phyloP scores from a whole-genome alignment of 179 eudicot genomes.

The Spergularia azorica region DNA sequence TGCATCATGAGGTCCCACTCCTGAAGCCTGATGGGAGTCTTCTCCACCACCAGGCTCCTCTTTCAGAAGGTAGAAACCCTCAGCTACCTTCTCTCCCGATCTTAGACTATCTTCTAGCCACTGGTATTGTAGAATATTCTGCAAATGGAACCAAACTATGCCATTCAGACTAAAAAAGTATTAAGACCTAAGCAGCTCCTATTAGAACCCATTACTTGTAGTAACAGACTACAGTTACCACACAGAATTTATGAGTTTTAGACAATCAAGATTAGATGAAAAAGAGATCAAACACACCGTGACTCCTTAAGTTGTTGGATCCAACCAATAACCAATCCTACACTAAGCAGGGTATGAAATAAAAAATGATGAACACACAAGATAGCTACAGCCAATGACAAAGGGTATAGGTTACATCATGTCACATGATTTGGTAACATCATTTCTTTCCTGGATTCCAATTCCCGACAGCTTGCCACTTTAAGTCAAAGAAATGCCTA shows the following conservation, averaged over 20 bases:
- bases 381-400: not conserved
- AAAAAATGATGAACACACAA: not conserved
- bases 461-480: not conserved
- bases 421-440: not conserved
- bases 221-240: not conserved
- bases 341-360: too few species aligned
- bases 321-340: not conserved
- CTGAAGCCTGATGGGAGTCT: slow-evolving; percentile 18
- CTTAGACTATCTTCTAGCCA: slow-evolving; percentile 91
- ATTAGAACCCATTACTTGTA: not conserved
- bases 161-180: not conserved
- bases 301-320: not conserved
- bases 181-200: not conserved
- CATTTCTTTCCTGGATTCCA: not conserved
- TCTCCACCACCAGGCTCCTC: slow-evolving; percentile 35
- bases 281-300: not conserved
- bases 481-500: not conserved
- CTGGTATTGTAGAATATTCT: slow-evolving; percentile 65
- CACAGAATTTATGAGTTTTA: not conserved
- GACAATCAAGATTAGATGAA: not conserved
- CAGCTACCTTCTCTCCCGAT: slow-evolving; percentile 60
- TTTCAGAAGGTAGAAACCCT: slow-evolving; percentile 53
- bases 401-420: not conserved
- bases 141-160: slow-evolving; percentile 25
- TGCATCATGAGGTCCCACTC: slow-evolving; percentile 25